Base-by-base conservation (phyloP, 2,329 filamentous ascomycete genomes). In the Tympanopsis confertula region DNA sequence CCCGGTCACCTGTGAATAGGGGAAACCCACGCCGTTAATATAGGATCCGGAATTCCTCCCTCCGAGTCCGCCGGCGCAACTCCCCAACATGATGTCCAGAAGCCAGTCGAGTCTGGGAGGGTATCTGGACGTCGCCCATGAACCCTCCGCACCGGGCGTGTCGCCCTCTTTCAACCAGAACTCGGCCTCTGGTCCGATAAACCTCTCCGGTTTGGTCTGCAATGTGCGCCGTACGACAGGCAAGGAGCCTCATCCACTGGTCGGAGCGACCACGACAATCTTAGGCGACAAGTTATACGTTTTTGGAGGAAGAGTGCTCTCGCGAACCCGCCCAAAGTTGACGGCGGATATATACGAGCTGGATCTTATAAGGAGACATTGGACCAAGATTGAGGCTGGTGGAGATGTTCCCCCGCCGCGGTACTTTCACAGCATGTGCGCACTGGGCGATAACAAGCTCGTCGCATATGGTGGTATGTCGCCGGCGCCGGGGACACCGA, bases 401-500 rank as follows among this genome's bases (percentile, higher is more conserved):
- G 91, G 91, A 33, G 87, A 96, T 50, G 66, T 93, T 26, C 91
- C 91, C 1, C 83, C 87, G 2, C 86, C 91, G 5, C 76, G 91
- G 43, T 98, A 98, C 56, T 98, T 98, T 47, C 91, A 98, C 64
- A 96, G 87, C 45, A 84, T 96, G 57, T 98, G 91, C 56, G 74
- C 86, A 1, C 64, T 98, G 2, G 91, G 91, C 17, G 91, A 96
- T 54, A 89, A 86, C 3, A 98, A 96, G 58, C 70, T 98, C 56
- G 89, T 98, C 3, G 96, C 89, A 59, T 98, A 96, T 58, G 91
- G 91, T 41, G 91, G 91, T 48, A 98, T 98, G 91, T 95, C 89
- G 7, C 88, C 89, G 1, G 74, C 78, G 10, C 64, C 69, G 5
- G 69, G 63, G 39, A n/a, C 24, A n/a, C n/a, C 24, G 10, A 64